Evolutionary conservation across 352 stramenopile genomes (phyloP).

Genomic region (Phytophthora vignae): DNA sequence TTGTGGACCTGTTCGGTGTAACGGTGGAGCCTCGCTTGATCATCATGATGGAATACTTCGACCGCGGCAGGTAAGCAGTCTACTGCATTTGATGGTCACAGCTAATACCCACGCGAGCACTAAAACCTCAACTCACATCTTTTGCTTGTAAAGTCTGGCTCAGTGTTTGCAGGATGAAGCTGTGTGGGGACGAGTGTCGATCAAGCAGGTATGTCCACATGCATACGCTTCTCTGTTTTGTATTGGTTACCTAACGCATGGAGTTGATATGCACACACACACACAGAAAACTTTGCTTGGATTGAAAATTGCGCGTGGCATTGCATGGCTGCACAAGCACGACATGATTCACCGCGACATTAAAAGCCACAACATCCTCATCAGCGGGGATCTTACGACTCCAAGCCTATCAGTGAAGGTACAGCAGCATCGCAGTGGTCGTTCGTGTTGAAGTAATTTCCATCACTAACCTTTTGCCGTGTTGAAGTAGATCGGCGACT

Average conservation of each 20-base stretch:
- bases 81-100: background rate
- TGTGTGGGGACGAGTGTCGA: conserved; percentile 35
- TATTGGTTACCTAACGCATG: background rate
- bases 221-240: too few relatives aligned
- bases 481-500: conserved; percentile 40
- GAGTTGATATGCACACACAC: background rate
- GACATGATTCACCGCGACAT: conserved; percentile 55
- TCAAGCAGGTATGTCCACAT: conserved; percentile 33
- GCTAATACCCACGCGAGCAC: too few relatives aligned
- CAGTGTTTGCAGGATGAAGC: conserved; percentile 40
- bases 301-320: conserved; percentile 39
- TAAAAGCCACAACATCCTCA: conserved; percentile 56
- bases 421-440: background rate
- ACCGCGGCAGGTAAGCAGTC: conserved; percentile 33
- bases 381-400: conserved; percentile 19
- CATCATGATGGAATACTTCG: conserved; percentile 48
- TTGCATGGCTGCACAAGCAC: conserved; percentile 46
- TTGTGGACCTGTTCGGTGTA: conserved; percentile 42
- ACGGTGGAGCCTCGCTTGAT: conserved; percentile 33
- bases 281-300: conserved; percentile 41
- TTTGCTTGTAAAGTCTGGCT: conserved; percentile 31
- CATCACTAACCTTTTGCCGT: background rate
- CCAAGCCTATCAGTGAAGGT: conserved; percentile 40
- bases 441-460: background rate
- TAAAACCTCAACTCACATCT: too few relatives aligned